Conservation (phyloP, 345 rosid species). For the Diplotaxis tenuifolia region DNA sequence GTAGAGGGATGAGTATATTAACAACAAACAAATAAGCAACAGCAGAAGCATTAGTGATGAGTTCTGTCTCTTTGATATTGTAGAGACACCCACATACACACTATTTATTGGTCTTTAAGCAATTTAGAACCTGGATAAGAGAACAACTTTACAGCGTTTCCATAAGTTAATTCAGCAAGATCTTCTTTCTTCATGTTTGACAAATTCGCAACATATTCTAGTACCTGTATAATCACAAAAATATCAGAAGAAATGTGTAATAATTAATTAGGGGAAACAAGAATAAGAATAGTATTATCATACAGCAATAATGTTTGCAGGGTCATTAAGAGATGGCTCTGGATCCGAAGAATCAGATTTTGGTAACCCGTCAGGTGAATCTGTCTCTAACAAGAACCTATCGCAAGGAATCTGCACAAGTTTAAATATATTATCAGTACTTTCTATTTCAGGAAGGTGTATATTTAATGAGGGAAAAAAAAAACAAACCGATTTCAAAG, state of each 20-base stretch:
- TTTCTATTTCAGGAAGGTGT: neutral
- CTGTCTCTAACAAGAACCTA: constrained; percentile 84
- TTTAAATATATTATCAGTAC: constrained; percentile 3
- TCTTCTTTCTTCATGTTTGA: constrained; percentile 62
- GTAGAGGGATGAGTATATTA: neutral
- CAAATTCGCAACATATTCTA: constrained; percentile 61
- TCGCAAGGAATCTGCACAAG: constrained; percentile 58
- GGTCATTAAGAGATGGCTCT: constrained; percentile 69
- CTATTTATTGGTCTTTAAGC: neutral
- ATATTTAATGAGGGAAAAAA: neutral
- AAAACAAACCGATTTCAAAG: constrained; percentile 60
- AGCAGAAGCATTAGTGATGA: neutral
- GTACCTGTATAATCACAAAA: constrained; percentile 48
- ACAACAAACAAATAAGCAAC: neutral
- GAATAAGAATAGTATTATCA: neutral
- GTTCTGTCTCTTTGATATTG: neutral
- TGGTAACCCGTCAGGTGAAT: constrained; percentile 87
- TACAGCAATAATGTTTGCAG: constrained; percentile 72
- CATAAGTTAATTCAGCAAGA: constrained; percentile 58
- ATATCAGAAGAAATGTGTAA: constrained; percentile 14
- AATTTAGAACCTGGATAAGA: constrained; percentile 58
- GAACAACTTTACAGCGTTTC: constrained; percentile 59
- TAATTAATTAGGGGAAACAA: neutral
- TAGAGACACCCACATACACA: neutral
- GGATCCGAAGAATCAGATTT: constrained; percentile 36